Base-by-base conservation (phyloP, 495 filamentous ascomycete species). In the Penicillium simplicissimum region DNA sequence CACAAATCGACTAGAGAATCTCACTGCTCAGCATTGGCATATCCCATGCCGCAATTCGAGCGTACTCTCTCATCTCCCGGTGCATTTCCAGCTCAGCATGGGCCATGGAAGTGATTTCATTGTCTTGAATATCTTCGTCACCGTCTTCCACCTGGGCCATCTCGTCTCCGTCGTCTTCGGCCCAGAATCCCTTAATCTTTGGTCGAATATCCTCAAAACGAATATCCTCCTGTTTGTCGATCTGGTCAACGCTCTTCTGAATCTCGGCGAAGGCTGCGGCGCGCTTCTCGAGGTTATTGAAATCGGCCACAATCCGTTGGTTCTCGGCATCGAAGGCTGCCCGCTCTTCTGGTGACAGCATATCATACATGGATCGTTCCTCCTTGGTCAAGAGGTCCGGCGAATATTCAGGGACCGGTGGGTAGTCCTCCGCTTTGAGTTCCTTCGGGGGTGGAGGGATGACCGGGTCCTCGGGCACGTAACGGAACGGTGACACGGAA, bases 71-170 rank as follows among this genome's bases (percentile, higher is more conserved):
- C 64, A 91, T 81, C 73, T 99, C 95, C 36, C 95, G 84, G 67
- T 94, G 92, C 70, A 92, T 83, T 69, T 97, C 93, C 58, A 99
- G 76, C 75, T 98, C 90, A 55, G 83, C 87, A 73, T 98, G 93
- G 0, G 83, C 95, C 65, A 89, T 79, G 34, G 83, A 81, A 53
- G 89, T 87, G 40, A 99, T 90, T 72, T 96, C 92, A 64, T 96
- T 90, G 59, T 91, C 88, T 57, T 86, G 75, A 61, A 84, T 87
- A 28, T 87, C 81, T 53, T 85, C 85, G 58, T 89, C 87, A 34
- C 77, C 81, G 65, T 91, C 88, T 57, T 82, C 78, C 35, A 79
- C 79, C 14, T 76, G 61, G 35, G 72, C 72, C 55, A 81, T 73
- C 38, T 84, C 82, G 47, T 85, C 79, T 13, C 80, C 75, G 31